A percentile compares a stretch with the other conserved stretches of the same genome.
phyloP scores from a whole-genome alignment of 345 rosid species.

The Euphorbia peplus region DNA sequence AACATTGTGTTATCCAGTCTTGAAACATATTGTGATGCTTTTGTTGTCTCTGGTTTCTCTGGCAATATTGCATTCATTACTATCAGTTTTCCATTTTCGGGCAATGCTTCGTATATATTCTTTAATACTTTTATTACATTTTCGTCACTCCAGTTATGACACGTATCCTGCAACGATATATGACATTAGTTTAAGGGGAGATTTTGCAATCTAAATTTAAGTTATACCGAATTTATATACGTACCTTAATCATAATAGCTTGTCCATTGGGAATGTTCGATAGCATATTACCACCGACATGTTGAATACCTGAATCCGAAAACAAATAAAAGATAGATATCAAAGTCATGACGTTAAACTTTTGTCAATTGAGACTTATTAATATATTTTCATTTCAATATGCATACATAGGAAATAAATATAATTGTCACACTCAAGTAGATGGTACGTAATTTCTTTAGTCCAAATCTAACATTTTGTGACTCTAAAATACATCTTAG shows the following conservation, averaged over 20 bases:
- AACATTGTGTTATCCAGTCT: slow-evolving; percentile 25
- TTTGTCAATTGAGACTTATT: too few relatives aligned
- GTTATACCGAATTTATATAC: too few relatives aligned
- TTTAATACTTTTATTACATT: slow-evolving; percentile 20
- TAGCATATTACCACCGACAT: slow-evolving; percentile 31
- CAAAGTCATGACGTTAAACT: background rate
- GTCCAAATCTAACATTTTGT: too few relatives aligned
- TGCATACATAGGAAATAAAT: too few relatives aligned
- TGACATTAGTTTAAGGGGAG: too few relatives aligned
- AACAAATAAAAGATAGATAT: background rate
- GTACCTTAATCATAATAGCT: slow-evolving; percentile 34
- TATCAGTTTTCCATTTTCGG: slow-evolving; percentile 21
- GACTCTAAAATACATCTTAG: too few relatives aligned
- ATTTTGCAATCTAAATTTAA: too few relatives aligned
- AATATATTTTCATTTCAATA: too few relatives aligned
- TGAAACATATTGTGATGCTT: slow-evolving; percentile 16
- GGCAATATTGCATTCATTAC: slow-evolving; percentile 26
- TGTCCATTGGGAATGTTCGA: slow-evolving; percentile 22
- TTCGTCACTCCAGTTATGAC: slow-evolving; percentile 31
- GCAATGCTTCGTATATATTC: slow-evolving; percentile 21
- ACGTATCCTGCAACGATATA: slow-evolving; percentile 13
- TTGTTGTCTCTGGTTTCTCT: slow-evolving; percentile 17
- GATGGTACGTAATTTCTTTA: too few relatives aligned
- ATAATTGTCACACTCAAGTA: too few relatives aligned
- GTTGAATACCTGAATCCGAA: slow-evolving; percentile 17